Base-by-base conservation (phyloP, 371 early-diverging fungal species). In the Mortierella sp. region DNA sequence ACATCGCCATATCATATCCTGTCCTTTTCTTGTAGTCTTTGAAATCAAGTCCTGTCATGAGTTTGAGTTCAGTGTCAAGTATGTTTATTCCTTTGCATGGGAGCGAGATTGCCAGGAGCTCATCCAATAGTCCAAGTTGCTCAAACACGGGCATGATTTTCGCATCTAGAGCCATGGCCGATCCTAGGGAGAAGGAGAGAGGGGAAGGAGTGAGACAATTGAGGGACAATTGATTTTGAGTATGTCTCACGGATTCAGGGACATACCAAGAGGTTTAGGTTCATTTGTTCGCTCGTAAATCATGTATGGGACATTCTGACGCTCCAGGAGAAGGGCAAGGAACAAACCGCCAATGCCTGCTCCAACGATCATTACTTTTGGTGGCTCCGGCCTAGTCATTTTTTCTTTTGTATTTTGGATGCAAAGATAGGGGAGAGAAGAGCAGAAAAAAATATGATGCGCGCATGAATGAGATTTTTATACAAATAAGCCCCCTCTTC, bases 91-190 rank as follows among this genome's bases (percentile, higher is more conserved):
- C 57, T 1, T 19, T 24, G 32, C 62, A 59, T 24, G 76, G 76
- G 6, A 65, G 66, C 3, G 70, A 65, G 2, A 75, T 66, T 7
- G 45, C 43, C 6, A 21, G 36, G 1, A 60, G 48, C 36, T 75
- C 76, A 22, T 77, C 77, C 15, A 67, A 36, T 1, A 77, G 4
- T 1, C 69, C 69, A 0, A 72, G 55, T 21, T 77, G 77, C n/a
- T 72, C 77, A 58, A 72, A 77, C 1, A 68, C 69, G 0, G 69
- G 69, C 13, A 72, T 32, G 33, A 77, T 70, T 50, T 68, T 70
- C 10, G 76, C 70, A 8, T 65, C 70, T 21, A 75, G 66, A 15
- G 19, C 65, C 76, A 75, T 59, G 0, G 63, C 75, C 19, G 75
- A 75, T n/a, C 75, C 74, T 58, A 13, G 7, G n/a, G 10, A 28